Base-by-base conservation (phyloP, 441 rosid genomes). In the Erodium texanum region DNA sequence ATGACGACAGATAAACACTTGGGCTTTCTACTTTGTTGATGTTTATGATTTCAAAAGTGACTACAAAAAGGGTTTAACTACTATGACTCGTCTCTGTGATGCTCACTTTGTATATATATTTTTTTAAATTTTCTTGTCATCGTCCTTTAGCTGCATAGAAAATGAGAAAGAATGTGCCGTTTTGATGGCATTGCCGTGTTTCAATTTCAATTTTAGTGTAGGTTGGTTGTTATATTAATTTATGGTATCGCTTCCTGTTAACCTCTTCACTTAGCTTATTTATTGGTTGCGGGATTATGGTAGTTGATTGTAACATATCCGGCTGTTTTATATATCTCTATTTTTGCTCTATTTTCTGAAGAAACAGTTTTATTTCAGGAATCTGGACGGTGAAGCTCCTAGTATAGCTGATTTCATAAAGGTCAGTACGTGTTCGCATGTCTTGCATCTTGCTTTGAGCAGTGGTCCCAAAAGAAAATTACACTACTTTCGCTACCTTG, bases 351-450 rank as follows among this genome's bases (percentile, higher is more conserved):
- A 23, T 61, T 11, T 4, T 22, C 24, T 12, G 15, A 24, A 23
- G 64, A 61, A 11, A 12, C 11, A 14, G 7, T 61, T 61, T 61
- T 61, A 14, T 23, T 61, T 23, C 32, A 61, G 64, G 64, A 61
- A 61, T 61, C 12, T 61, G 64, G 64, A 61, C 2, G 64, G 16
- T 61, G 64, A 61, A 61, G 64, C 24, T 61, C 64, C 64, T 24
- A 61, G n/a, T 24, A 61, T 16, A 12, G 64, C 14, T 23, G 64
- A 61, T 61, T 61, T 61, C 32, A 23, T 61, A 61, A 61, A 61
- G 64, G 64, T 61, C n/a, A 61, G 64, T 54, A 18, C 18, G 20
- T 61, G 3, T 24, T 61, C 18, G 7, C 36, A 32, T 32, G 36
- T 32, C 36, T 2, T 32, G 36, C 36, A 32, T 7, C 36, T 32